Evolutionary conservation across 345 rosid species (phyloP).

Genomic region (Brassica juncea): DNA sequence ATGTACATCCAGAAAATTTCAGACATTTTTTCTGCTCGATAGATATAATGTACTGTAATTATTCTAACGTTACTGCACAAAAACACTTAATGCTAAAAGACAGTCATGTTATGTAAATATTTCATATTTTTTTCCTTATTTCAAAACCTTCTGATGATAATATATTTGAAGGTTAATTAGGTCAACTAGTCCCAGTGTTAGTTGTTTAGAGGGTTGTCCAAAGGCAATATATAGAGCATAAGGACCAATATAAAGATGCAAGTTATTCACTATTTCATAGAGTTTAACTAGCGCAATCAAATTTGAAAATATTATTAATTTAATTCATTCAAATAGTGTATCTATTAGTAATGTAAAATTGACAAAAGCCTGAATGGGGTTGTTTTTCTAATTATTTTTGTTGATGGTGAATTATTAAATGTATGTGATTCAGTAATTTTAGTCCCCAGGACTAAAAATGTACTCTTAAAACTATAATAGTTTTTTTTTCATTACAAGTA

Average conservation of each 20-base stretch:
- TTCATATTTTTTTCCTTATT: background rate
- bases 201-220: background rate
- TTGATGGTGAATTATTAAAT: slow-evolving; percentile 2
- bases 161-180: background rate
- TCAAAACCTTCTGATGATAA: background rate
- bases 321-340: background rate
- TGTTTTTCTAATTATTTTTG: background rate
- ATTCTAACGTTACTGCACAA: background rate
- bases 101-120: background rate
- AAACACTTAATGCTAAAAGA: background rate
- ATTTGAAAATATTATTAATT: background rate
- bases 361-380: background rate
- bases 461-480: background rate
- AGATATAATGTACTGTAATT: background rate
- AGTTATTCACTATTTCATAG: slow-evolving; percentile 2
- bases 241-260: background rate
- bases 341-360: background rate
- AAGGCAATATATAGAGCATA: background rate
- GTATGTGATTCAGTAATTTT: background rate
- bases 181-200: background rate
- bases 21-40: background rate
- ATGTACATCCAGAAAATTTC: background rate
- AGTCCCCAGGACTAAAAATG: background rate
- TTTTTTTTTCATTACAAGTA: background rate
- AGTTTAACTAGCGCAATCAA: background rate